A percentile compares a stretch with the other conserved stretches of the same genome.
phyloP scores from a whole-genome alignment of 805 yeast species.

The Wickerhamiella lipophila region DNA sequence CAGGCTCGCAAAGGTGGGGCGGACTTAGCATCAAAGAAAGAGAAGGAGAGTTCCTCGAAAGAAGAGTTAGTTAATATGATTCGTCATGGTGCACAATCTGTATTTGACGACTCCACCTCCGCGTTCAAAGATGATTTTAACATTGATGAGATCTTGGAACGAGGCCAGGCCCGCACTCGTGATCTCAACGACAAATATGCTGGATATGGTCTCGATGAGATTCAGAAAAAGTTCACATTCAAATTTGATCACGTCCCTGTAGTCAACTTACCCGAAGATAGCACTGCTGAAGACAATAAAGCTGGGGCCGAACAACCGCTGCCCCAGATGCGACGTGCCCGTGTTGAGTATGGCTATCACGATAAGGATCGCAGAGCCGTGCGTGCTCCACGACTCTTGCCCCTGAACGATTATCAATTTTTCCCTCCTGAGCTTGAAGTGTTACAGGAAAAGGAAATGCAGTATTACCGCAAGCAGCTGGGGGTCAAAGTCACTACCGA shows the following conservation, averaged over 20 bases:
- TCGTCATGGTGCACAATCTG: constrained; percentile 87
- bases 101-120: constrained; percentile 44
- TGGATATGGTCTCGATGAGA: constrained; percentile 77
- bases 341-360: constrained; percentile 39
- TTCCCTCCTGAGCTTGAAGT: constrained; percentile 59
- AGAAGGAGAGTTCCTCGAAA: constrained; percentile 32
- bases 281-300: constrained; percentile 17
- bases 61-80: constrained; percentile 90
- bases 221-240: constrained; percentile 53
- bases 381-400: constrained; percentile 70
- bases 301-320: constrained; percentile 16
- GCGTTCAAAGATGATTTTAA: constrained; percentile 31
- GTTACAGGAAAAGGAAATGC: constrained; percentile 67
- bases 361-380: constrained; percentile 53
- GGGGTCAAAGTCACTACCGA: constrained; percentile 48
- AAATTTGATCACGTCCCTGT: constrained; percentile 45
- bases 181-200: constrained; percentile 70
- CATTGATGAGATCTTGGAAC: constrained; percentile 66
- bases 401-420: constrained; percentile 79
- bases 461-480: constrained; percentile 57
- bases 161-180: constrained; percentile 73
- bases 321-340: constrained; percentile 33
- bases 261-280: background rate
- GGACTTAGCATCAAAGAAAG: constrained; percentile 15
- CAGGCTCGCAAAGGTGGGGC: constrained; percentile 46